These are phyloP conservation scores for Fusarium lyarnte DNA, from an alignment of 2,329 filamentous ascomycete genomes.

Conservation along the genomic window DNA sequence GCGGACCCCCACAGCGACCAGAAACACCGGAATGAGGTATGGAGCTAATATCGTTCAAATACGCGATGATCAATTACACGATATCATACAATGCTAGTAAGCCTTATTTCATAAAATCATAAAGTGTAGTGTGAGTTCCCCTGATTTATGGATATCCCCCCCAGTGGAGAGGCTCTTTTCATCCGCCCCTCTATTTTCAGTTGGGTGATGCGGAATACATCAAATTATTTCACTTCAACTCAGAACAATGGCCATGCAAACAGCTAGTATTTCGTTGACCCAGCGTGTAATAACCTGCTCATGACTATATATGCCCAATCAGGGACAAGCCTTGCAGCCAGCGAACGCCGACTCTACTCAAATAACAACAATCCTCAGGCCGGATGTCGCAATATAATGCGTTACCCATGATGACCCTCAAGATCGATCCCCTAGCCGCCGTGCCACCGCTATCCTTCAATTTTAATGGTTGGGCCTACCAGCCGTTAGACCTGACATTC, in stretches of 20 bases:
- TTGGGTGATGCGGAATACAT: neutral
- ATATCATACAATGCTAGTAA: conserved; percentile 4
- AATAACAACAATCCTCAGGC: conserved; percentile 38
- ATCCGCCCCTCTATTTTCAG: neutral
- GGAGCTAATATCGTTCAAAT: conserved; percentile 5
- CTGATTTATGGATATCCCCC: neutral
- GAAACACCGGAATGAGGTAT: conserved; percentile 18
- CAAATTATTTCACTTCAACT: conserved; percentile 7
- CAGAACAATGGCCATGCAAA: conserved; percentile 27
- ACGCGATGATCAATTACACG: conserved; percentile 5
- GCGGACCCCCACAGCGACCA: conserved; percentile 12
- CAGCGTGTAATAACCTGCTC: conserved; percentile 35
- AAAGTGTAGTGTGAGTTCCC: neutral
- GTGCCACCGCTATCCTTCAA: conserved; percentile 40
- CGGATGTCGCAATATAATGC: conserved; percentile 4
- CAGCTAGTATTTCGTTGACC: conserved; percentile 44
- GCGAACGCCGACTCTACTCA: conserved; percentile 39
- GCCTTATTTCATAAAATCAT: neutral
- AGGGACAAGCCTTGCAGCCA: conserved; percentile 34
- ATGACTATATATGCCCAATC: conserved; percentile 20
- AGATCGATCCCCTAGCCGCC: conserved; percentile 39
- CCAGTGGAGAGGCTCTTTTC: neutral
- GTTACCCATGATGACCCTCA: conserved; percentile 24
- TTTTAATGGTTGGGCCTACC: conserved; percentile 42
- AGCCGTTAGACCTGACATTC: conserved; percentile 35